Conservation (phyloP, 352 stramenopile species). For the Halophytophthora batemanensis region DNA sequence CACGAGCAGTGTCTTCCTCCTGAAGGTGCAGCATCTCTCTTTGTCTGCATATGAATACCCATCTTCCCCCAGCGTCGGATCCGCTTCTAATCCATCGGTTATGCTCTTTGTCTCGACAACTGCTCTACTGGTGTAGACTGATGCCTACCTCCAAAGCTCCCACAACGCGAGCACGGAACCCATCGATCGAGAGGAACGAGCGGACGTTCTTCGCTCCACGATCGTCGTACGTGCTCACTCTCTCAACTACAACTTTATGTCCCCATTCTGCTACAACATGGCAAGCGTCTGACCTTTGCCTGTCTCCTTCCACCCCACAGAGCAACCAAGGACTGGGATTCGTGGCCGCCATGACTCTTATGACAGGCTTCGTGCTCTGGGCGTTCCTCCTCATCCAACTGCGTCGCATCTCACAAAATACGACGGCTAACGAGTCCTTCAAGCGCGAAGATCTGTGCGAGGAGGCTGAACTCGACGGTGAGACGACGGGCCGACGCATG, state of each 20-base stretch:
- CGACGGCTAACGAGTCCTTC: conserved; percentile 79
- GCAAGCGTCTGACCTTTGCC: conserved; percentile 5
- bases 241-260: background rate
- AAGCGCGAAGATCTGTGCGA: conserved; percentile 75
- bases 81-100: background rate
- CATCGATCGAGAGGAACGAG: conserved; percentile 23
- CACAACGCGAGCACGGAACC: conserved; percentile 12
- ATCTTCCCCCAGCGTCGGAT: background rate
- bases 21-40: conserved; percentile 25
- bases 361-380: conserved; percentile 60
- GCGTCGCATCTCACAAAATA: conserved; percentile 65
- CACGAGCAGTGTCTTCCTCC: conserved; percentile 51
- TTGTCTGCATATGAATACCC: background rate
- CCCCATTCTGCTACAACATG: background rate
- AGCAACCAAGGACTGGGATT: conserved; percentile 67
- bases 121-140: conserved; percentile 20
- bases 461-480: conserved; percentile 45
- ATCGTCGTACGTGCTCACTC: conserved; percentile 33
- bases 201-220: conserved; percentile 47
- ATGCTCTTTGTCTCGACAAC: background rate
- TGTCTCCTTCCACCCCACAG: conserved; percentile 14
- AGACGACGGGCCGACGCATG: conserved; percentile 38
- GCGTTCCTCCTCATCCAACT: conserved; percentile 76
- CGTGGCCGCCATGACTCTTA: conserved; percentile 57
- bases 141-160: conserved; percentile 28